Evolutionary conservation across 306 rosid genomes (phyloP), one percentile per base, ranked within the genome.

Genomic region (Malus fusca): DNA sequence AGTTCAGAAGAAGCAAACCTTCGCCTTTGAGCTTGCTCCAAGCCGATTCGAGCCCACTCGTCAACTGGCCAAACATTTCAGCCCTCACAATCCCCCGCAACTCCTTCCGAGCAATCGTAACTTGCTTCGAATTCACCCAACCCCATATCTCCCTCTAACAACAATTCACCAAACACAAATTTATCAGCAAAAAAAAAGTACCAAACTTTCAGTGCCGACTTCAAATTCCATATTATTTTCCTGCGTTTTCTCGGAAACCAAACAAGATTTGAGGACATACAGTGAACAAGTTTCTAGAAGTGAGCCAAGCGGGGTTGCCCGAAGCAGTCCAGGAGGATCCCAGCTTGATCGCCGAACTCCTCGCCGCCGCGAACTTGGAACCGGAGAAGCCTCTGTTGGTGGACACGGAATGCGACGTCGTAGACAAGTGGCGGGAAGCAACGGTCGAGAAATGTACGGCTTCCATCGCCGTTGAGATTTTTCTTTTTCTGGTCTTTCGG

Each of bases 11-110:
- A 52, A 72, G 25, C 66, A 59, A 48, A 90, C 99, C 99, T 95
- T 92, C 97, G 82, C 99, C 97, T 76, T 83, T 95, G 88, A 95
- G 97, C 80, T 92, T 95, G 88, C 78, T 92, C 99, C 99, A 92
- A 42, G 99, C 98, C 43, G 97, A 56, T 79, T 95, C 99, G 60
- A 95, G 95, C 40, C 99, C 97, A 75, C 90, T 87, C 1, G 99
- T 88, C 77, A 95, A 82, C 65, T 95, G 99, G 31, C 97, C 97
- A 66, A 95, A 95, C 99, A 95, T 95, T 76, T 95, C 99, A 51
- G 99, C 97, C 77, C 93, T 85, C 17, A 95, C 90, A 25, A 89
- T 37, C 4, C 92, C 89, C 55, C 88, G 89, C 85, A 60, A 72
- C 28, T 84, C 87, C 77, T 82, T 83, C 77, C 80, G 82, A 72